Evolutionary conservation across 2,329 filamentous ascomycete genomes (phyloP), one percentile per base, ranked within the genome.

Genomic region (Sporothrix luriei): DNA sequence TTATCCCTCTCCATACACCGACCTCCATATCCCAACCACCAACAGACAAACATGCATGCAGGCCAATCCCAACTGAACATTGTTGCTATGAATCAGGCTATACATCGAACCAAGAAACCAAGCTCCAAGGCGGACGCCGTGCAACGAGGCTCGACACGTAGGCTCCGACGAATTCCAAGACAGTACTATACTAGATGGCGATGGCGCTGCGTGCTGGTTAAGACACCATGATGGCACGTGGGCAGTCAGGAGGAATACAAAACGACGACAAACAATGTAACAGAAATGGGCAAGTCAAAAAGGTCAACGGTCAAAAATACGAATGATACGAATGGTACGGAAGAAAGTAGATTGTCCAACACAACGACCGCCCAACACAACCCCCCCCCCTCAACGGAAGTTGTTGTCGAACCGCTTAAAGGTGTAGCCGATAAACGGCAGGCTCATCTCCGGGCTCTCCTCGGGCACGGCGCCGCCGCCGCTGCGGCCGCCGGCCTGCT

Each of bases 381-480:
- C 5, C 16, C 19, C 6, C 9, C 21, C 51, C n/a, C 48, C 29
- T 51, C 48, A 89, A 76, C 87, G 84, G 79, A 87, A 89, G 82
- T 88, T 89, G 81, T 88, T 88, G 79, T 90, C 88, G 75, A 99
- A 99, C 72, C 95, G 92, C 88, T 98, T 99, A 84, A 97, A 99
- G 10, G 95, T 97, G 80, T 97, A 97, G 48, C 93, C 93, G 76
- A 97, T 95, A 79, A 97, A 99, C 3, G 95, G 95, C 81, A 99
- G 82, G 81, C 92, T 97, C 88, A 97, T 94, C 81, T 97, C 94
- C 3, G 94, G 93, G 73, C 93, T 90, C 78, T 97, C 91, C 75
- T 94, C 92, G 11, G 85, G 83, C 73, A 80, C 79, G 69, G 71
- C 71, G n/a, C 67, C 66, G 74, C 85, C 85, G 66, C 88, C 88